Evolutionary conservation across 306 rosid genomes (phyloP).

Genomic region (Quercus glauca): DNA sequence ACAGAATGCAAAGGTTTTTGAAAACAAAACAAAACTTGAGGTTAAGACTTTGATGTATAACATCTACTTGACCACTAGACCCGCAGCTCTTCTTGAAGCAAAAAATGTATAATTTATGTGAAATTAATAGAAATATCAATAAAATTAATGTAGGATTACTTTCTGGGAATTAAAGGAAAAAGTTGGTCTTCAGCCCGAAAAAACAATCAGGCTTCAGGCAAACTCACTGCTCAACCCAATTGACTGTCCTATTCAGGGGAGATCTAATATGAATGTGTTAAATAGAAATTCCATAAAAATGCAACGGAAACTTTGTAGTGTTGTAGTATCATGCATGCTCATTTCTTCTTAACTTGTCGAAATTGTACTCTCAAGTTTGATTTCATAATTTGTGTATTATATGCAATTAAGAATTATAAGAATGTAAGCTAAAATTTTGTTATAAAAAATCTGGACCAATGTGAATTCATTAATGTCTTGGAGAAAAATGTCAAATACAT

Average conservation of each 20-base stretch:
- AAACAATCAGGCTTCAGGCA: not conserved
- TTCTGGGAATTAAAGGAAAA: too few species aligned
- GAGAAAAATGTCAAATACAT: not conserved
- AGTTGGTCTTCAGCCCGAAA: not conserved
- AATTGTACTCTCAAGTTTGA: not conserved
- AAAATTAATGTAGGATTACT: not conserved
- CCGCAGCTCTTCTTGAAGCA: not conserved
- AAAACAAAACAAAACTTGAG: too few species aligned
- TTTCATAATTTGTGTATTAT: not conserved
- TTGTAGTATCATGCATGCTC: not conserved
- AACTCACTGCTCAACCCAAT: not conserved
- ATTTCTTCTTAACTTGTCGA: not conserved
- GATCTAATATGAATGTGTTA: not conserved
- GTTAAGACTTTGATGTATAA: too few species aligned
- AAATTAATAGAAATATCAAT: not conserved
- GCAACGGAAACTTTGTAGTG: not conserved
- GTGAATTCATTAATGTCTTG: not conserved
- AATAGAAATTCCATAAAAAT: not conserved
- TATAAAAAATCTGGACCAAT: not conserved
- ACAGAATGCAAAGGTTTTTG: not conserved
- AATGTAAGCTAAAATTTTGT: not conserved
- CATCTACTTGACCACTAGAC: not conserved
- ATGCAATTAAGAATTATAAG: not conserved
- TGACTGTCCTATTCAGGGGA: not conserved
- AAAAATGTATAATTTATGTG: not conserved